Evolutionary conservation across 2,329 filamentous ascomycete genomes (phyloP).

Genomic region (Sporothrix schenckii): DNA sequence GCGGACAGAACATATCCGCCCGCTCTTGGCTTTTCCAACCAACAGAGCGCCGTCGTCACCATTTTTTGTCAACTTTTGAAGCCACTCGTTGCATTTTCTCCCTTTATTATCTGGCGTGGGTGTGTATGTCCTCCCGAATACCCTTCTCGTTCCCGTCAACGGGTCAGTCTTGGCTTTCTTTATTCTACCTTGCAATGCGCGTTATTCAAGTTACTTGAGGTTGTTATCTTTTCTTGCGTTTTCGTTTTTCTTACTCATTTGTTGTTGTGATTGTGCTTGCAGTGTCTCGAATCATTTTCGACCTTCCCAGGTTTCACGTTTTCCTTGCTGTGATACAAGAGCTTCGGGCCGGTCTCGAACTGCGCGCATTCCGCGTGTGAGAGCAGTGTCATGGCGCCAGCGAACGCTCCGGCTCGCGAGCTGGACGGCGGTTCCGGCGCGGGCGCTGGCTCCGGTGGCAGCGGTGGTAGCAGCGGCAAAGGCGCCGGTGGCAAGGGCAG

Average conservation of each 20-base stretch:
- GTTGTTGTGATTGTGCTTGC: background rate
- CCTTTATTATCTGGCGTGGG: background rate
- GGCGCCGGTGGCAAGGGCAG: slow-evolving; percentile 29
- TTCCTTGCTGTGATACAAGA: background rate
- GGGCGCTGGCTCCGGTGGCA: slow-evolving; percentile 26
- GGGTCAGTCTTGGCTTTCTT: background rate
- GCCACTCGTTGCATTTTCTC: slow-evolving; percentile 1
- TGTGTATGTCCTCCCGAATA: background rate
- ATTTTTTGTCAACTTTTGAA: slow-evolving; percentile 2
- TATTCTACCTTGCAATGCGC: background rate
- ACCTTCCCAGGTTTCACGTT: background rate
- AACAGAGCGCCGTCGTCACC: background rate
- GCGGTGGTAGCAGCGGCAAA: background rate
- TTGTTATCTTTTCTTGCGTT: slow-evolving; percentile 8
- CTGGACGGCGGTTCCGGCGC: slow-evolving; percentile 28
- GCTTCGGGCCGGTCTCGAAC: background rate
- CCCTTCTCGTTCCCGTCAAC: background rate
- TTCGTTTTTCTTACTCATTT: slow-evolving; percentile 11
- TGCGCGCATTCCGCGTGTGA: slow-evolving; percentile 18
- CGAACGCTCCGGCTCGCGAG: slow-evolving; percentile 32
- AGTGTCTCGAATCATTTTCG: slow-evolving; percentile 17
- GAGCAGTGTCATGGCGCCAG: slow-evolving; percentile 32
- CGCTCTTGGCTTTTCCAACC: slow-evolving; percentile 7
- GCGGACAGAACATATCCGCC: background rate
- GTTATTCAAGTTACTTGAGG: background rate